phyloP scores from a whole-genome alignment of 345 rosid species.

The Camelina sativa region DNA sequence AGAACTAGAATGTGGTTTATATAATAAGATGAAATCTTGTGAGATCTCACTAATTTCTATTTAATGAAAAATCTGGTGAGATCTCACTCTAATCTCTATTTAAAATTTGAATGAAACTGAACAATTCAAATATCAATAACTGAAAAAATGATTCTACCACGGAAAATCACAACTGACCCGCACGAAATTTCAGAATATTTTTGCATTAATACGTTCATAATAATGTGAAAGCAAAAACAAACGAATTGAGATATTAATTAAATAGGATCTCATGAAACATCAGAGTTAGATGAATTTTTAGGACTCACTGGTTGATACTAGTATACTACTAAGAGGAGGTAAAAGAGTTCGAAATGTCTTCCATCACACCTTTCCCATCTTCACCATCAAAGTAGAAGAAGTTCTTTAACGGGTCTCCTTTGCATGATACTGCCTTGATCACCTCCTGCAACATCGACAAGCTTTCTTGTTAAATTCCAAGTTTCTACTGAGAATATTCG shows the following conservation, averaged over 20 bases:
- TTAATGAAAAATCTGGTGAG: background rate
- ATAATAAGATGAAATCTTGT: background rate
- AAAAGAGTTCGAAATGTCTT: conserved; percentile 62
- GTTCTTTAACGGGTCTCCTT: conserved; percentile 88
- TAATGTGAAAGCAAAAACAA: background rate
- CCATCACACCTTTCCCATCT: conserved; percentile 89
- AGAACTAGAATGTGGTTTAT: conserved; percentile 13
- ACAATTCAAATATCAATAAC: conserved; percentile 23
- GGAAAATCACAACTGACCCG: conserved; percentile 42
- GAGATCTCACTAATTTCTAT: conserved; percentile 6
- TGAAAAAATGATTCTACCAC: conserved; percentile 16
- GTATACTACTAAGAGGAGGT: conserved; percentile 24
- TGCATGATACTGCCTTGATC: conserved; percentile 86
- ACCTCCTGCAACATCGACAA: conserved; percentile 66
- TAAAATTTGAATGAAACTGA: conserved; percentile 31
- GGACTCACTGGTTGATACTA: conserved; percentile 32
- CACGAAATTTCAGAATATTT: conserved; percentile 22
- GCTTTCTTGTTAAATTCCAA: conserved; percentile 6
- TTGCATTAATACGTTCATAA: background rate
- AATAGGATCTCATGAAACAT: conserved; percentile 6
- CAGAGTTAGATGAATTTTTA: background rate
- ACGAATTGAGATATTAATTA: background rate
- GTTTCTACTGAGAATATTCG: background rate
- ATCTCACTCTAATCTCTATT: conserved; percentile 6
- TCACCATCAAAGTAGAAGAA: conserved; percentile 85